These are phyloP conservation scores for Neurospora sp. DNA, from an alignment of 495 filamentous ascomycete genomes.

Conservation along the genomic window DNA sequence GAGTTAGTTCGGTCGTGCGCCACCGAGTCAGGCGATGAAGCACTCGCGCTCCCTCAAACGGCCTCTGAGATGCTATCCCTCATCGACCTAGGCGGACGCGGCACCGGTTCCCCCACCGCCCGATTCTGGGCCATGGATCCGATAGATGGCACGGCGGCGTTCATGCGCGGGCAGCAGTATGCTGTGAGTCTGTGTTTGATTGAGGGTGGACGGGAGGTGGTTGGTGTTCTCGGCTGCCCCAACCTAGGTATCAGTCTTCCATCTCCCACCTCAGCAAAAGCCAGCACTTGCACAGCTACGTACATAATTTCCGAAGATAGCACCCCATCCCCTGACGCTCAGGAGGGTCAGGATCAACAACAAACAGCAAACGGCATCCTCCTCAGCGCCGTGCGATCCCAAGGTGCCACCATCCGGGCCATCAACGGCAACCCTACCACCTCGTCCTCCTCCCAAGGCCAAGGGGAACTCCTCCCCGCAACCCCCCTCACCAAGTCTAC, in stretches of 20 bases:
- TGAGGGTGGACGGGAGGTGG: constrained; percentile 39
- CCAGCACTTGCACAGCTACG: not conserved
- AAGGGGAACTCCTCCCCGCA: not conserved
- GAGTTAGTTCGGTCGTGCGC: constrained; percentile 32
- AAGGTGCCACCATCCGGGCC: constrained; percentile 27
- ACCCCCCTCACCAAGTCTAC: not conserved
- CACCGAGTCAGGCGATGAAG: constrained; percentile 24
- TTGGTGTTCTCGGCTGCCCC: constrained; percentile 50
- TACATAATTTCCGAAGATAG: not conserved
- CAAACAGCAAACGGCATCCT: not conserved
- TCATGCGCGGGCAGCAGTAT: constrained; percentile 48
- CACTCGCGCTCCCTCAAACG: constrained; percentile 24
- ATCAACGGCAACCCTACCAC: no score
- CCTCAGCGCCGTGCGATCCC: constrained; percentile 40
- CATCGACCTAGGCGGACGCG: constrained; percentile 45
- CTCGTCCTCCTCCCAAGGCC: not conserved
- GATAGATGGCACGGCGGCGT: constrained; percentile 51
- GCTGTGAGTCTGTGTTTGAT: constrained; percentile 46
- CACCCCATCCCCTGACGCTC: not conserved
- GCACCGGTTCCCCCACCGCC: constrained; percentile 23
- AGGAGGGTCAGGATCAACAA: not conserved
- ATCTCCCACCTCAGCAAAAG: not conserved
- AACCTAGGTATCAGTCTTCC: constrained; percentile 26
- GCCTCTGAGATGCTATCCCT: constrained; percentile 42
- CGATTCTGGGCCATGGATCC: constrained; percentile 53